A percentile compares a stretch with the other conserved stretches of the same genome.
phyloP scores from a whole-genome alignment of 768 basidiomycete species.

The Xanthoconium purpureum region DNA sequence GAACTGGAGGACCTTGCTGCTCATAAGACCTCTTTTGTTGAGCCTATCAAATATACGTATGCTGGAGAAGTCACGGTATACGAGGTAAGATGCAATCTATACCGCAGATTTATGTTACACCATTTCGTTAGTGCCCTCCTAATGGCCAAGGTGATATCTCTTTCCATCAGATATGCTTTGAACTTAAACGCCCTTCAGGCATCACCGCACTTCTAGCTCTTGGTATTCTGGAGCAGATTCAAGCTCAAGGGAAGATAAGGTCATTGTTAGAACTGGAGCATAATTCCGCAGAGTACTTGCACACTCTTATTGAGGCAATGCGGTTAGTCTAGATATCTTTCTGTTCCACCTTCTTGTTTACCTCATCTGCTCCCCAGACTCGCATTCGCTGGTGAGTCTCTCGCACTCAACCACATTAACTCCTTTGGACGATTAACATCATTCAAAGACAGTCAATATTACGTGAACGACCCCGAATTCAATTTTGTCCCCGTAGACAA shows the following conservation, averaged over 20 bases:
- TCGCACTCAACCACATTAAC: background rate
- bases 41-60: slow-evolving; percentile 91
- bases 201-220: slow-evolving; percentile 90
- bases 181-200: slow-evolving; percentile 36
- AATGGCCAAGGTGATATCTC: slow-evolving; percentile 77
- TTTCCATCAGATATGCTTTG: background rate
- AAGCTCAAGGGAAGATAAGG: slow-evolving; percentile 65
- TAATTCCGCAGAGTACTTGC: slow-evolving; percentile 87
- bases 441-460: slow-evolving; percentile 73
- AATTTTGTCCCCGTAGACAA: slow-evolving; percentile 74
- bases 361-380: slow-evolving; percentile 35
- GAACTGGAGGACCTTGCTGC: slow-evolving; percentile 88
- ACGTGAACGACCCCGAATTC: slow-evolving; percentile 87
- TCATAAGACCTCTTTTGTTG: slow-evolving; percentile 74
- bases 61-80: slow-evolving; percentile 82
- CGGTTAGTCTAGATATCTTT: slow-evolving; percentile 43
- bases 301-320: slow-evolving; percentile 81
- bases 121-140: slow-evolving; percentile 71
- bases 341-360: background rate
- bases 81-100: slow-evolving; percentile 55
- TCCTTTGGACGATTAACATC: background rate
- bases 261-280: slow-evolving; percentile 81
- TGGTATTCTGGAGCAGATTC: slow-evolving; percentile 86
- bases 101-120: background rate
- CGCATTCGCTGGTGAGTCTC: slow-evolving; percentile 66